Base-by-base conservation (phyloP, 2,329 filamentous ascomycete species). In the Basipetospora chlamydospora region DNA sequence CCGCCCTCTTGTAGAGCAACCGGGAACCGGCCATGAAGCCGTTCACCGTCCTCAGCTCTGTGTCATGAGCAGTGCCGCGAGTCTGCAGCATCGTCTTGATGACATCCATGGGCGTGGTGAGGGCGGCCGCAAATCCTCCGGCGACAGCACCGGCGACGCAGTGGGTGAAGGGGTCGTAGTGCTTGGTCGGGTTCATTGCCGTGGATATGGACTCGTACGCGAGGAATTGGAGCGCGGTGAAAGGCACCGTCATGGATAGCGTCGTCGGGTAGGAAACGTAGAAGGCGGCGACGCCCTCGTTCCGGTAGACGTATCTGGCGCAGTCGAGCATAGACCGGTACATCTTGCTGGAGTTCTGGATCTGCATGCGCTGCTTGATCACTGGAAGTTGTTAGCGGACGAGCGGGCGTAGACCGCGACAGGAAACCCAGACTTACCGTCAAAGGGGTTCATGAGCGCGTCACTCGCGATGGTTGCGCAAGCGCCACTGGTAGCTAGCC, bases 301-400 rank as follows among this genome's bases (percentile, higher is more conserved):
- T 79, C 49, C 70, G 75, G 62, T 94, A 94, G 42, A 98, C 80
- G 46, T 84, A 80, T 53, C 70, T 75, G 39, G 88, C 88, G 65
- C 90, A 98, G 54, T 95, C 80, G 39, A 70, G 56, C 60, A 96
- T 79, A 16, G 81, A 86, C 49, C 78, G 80, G 63, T 96, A 94
- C 63, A 79, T 76, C 47, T 72, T 74, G 46, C 77, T 77, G n/a
- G 88, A 96, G 51, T 90, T 82, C 55, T 94, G 84, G 41, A 98
- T 82, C 59, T 98, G 90, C 90, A 98, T 98, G 49, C 90, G 83
- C 59, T 98, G 90, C 63, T 98, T 98, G 66, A 98, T 94, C 43
- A 98, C 90, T 95, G 51, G 21, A 26, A 10, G 23, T 10, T 16
- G 28, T 28, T 44, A 29, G 48, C 39, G 28, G 18, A n/a, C 28